Evolutionary conservation across 192 early-diverging fungal genomes (phyloP).

Genomic region (Coemansia sp.): DNA sequence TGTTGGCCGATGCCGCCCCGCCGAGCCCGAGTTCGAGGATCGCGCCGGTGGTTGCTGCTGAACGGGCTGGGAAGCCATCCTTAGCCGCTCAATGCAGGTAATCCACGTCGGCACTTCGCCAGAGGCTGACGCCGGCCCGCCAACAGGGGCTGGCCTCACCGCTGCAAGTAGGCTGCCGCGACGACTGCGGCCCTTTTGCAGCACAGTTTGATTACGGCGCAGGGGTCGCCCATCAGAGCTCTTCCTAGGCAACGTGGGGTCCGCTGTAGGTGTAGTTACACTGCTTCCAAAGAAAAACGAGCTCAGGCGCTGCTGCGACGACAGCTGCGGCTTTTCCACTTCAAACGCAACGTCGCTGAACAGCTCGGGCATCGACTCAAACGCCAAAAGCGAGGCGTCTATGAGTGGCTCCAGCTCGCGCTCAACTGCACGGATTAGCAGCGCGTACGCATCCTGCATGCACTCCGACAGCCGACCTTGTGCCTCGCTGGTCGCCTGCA

Average conservation of each 20-base stretch:
- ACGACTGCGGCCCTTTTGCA: slow-evolving; percentile 34
- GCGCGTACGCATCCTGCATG: slow-evolving; percentile 68
- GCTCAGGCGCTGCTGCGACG: slow-evolving; percentile 33
- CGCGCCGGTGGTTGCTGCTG: background rate
- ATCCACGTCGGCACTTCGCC: slow-evolving; percentile 44
- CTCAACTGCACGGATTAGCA: slow-evolving; percentile 66
- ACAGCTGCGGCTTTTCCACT: slow-evolving; percentile 23
- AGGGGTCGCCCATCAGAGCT: slow-evolving; percentile 48
- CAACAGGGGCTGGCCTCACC: background rate
- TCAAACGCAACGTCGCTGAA: slow-evolving; percentile 52
- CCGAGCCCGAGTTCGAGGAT: background rate
- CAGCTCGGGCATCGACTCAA: slow-evolving; percentile 69
- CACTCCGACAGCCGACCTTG: slow-evolving; percentile 84
- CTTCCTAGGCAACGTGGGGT: slow-evolving; percentile 9
- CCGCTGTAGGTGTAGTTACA: slow-evolving; percentile 9
- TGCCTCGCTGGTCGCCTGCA: slow-evolving; percentile 64
- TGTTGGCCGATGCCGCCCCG: slow-evolving; percentile 22
- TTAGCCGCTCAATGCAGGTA: slow-evolving; percentile 25
- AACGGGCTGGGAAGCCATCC: background rate
- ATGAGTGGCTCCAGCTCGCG: slow-evolving; percentile 66
- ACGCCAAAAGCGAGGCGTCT: slow-evolving; percentile 66
- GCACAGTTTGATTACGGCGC: slow-evolving; percentile 42
- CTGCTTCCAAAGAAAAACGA: slow-evolving; percentile 48
- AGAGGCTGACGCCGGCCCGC: slow-evolving; percentile 26
- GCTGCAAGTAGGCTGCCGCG: slow-evolving; percentile 35